Evolutionary conservation across 108 stramenopile species (phyloP), one percentile per base, ranked within the genome.

Genomic region (Skeletonema grethae): DNA sequence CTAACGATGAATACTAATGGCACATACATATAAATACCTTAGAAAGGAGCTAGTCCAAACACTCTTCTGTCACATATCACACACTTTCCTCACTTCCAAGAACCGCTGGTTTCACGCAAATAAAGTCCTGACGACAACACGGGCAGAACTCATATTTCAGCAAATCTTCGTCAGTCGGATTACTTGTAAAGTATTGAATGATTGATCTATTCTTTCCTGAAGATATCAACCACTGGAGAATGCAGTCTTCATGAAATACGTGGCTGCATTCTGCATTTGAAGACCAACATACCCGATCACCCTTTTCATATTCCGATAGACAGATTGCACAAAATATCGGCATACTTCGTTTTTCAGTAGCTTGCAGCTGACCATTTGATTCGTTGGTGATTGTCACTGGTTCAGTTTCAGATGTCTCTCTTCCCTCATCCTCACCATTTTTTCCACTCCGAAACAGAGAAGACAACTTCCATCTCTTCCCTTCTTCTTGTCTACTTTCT

Each of bases 301-400:
- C 62, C 10, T 24, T 38, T 43, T 76, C 74, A 45, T 76, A 85
- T 9, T 39, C 32, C 13, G 53, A 57, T 28, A 87, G 70, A 57
- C 86, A 87, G 55, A 87, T 69, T n/a, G 84, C 81, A 35, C 86
- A 87, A 43, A 75, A 77, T 61, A 85, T 88, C 9, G 87, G 84
- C 32, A 84, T 84, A 18, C 56, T 22, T 22, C 50, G 22, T 24
- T 53, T 53, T 1, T 45, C 45, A 2, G 2, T 2, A 8, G 11
- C 11, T 41, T n/a, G 15, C 0, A 11, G 41, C 10, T n/a, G 41
- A 9, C 22, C 8, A 7, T 20, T 3, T 24, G 18, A 22, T 0
- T 22, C 22, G 20, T 9, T 24, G 1, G 7, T 22, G 22, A 4
- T 7, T 2, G 25, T 28, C 0, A 28, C 25, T 28, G 25, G 25